A percentile compares a stretch with the other conserved stretches of the same genome.
phyloP scores from a whole-genome alignment of 305 asterid species.

The Rubia peregrina region DNA sequence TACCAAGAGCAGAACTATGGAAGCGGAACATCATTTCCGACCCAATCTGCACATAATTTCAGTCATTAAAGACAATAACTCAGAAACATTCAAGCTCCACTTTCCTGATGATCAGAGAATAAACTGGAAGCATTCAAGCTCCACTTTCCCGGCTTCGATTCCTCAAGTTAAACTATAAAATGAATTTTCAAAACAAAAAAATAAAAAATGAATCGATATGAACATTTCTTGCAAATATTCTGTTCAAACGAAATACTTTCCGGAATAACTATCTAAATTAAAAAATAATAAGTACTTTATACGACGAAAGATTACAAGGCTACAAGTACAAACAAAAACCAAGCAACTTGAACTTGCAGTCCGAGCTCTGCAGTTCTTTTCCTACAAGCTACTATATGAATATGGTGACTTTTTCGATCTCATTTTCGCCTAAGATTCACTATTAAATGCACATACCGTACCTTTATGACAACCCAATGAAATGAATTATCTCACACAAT shows the following conservation, averaged over 20 bases:
- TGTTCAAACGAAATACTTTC: neutral
- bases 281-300: neutral
- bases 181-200: too few relatives aligned
- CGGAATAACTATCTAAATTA: neutral
- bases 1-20: too few relatives aligned
- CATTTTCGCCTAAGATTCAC: neutral
- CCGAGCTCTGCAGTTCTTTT: neutral
- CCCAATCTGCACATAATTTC: too few relatives aligned
- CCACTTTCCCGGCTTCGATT: too few relatives aligned
- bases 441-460: constrained; percentile 16
- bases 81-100: too few relatives aligned
- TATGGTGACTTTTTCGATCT: neutral
- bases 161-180: too few relatives aligned
- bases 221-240: neutral
- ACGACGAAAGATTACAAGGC: neutral
- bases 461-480: constrained; percentile 13
- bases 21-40: too few relatives aligned
- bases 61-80: too few relatives aligned
- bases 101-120: neutral
- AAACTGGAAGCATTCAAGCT: neutral
- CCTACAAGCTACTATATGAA: constrained; percentile 15
- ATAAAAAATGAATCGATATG: neutral
- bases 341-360: neutral
- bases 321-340: constrained; percentile 11
- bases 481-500: constrained; percentile 10